phyloP scores from a whole-genome alignment of 805 yeast species.

The Saturnispora besseyi region DNA sequence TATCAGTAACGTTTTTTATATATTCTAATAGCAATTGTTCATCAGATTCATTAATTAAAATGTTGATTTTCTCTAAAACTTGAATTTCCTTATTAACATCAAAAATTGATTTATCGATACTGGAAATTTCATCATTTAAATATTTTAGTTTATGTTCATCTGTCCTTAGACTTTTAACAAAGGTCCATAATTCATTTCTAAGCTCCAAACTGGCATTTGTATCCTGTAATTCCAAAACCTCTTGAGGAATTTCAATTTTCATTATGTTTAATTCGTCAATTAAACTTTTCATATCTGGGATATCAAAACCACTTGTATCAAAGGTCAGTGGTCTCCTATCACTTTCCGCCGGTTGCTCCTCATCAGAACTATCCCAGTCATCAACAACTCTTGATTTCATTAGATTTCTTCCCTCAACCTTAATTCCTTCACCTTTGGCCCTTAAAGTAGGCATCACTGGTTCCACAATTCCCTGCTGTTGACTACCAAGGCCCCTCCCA shows the following conservation, averaged over 20 bases:
- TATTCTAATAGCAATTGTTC: constrained; percentile 1
- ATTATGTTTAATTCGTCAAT: constrained; percentile 30
- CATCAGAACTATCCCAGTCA: constrained; percentile 13
- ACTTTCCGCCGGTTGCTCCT: constrained; percentile 20
- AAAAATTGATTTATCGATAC: constrained; percentile 5
- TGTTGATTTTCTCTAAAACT: constrained; percentile 8
- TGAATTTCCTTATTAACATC: constrained; percentile 1
- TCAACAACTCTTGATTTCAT: constrained; percentile 10
- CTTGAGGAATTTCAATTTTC: constrained; percentile 30
- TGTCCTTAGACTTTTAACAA: constrained; percentile 9
- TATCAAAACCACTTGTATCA: constrained; percentile 12
- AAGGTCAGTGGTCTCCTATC: constrained; percentile 6
- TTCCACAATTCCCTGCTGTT: constrained; percentile 62
- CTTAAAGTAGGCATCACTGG: constrained; percentile 69
- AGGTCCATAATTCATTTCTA: constrained; percentile 15
- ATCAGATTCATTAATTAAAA: not conserved
- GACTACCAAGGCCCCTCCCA: constrained; percentile 79
- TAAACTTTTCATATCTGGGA: constrained; percentile 29
- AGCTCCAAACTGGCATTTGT: constrained; percentile 11
- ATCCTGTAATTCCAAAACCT: constrained; percentile 23
- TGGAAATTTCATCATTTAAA: constrained; percentile 13
- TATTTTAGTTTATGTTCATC: constrained; percentile 11
- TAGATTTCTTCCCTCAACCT: constrained; percentile 34
- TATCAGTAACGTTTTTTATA: constrained; percentile 1
- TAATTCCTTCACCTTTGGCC: constrained; percentile 67